Evolutionary conservation across 305 asterid species (phyloP).

Genomic region (Solanum aculeatissimum): DNA sequence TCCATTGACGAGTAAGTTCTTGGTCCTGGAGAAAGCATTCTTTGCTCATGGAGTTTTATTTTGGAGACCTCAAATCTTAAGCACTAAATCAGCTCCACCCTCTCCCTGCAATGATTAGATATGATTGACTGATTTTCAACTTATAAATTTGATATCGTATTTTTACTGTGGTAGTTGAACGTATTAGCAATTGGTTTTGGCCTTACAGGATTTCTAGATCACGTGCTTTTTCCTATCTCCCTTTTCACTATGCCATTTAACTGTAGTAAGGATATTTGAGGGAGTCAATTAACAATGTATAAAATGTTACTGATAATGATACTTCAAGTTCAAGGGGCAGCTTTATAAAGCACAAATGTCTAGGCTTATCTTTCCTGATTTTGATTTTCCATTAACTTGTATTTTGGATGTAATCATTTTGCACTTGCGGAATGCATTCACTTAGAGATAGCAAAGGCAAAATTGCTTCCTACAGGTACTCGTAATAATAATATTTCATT

Average conservation of each 20-base stretch:
- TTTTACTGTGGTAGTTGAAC: background rate
- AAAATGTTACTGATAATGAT: background rate
- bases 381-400: background rate
- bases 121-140: background rate
- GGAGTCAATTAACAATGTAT: background rate
- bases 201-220: background rate
- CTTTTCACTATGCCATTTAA: background rate
- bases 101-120: background rate
- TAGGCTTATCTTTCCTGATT: background rate
- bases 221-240: background rate
- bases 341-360: background rate
- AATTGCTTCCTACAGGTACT: background rate
- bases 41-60: background rate
- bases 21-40: background rate
- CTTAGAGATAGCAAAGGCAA: background rate
- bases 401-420: background rate
- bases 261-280: background rate
- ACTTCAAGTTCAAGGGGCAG: background rate
- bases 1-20: constrained; percentile 65
- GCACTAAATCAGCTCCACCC: background rate
- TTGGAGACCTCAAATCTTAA: background rate
- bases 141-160: background rate
- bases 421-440: background rate
- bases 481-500: background rate
- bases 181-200: background rate